These are phyloP conservation scores for Debaryomyces fabryi DNA, from an alignment of 1,139 yeast genomes.

Conservation along the genomic window DNA sequence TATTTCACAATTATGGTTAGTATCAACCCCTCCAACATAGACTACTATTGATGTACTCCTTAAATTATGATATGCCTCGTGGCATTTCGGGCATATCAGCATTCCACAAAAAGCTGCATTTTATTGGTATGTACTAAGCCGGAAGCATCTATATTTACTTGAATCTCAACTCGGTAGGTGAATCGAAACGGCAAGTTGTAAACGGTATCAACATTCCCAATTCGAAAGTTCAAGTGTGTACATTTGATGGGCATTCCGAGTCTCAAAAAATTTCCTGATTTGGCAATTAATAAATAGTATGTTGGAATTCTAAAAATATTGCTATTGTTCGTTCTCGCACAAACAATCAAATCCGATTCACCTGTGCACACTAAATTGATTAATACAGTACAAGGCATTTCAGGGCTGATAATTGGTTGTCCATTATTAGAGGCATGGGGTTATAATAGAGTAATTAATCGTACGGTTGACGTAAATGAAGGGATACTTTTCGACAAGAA, in stretches of 20 bases:
- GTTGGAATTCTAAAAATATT: constrained; percentile 4
- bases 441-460: neutral
- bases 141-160: neutral
- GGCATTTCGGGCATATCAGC: neutral
- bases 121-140: neutral
- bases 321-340: neutral
- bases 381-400: neutral
- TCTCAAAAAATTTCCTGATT: neutral
- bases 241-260: constrained; percentile 5
- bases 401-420: neutral
- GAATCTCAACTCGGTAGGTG: neutral
- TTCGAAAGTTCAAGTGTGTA: constrained; percentile 3
- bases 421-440: neutral
- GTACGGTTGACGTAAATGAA: neutral
- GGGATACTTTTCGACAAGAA: neutral
- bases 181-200: neutral
- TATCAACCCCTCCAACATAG: neutral
- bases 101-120: neutral
- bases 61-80: neutral
- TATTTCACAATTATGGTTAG: neutral
- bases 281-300: constrained; percentile 4
- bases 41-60: neutral
- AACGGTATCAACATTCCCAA: constrained; percentile 3
- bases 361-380: neutral
- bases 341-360: neutral